phyloP scores from a whole-genome alignment of 2,329 filamentous ascomycete species.

The Trichoderma koningiopsis region DNA sequence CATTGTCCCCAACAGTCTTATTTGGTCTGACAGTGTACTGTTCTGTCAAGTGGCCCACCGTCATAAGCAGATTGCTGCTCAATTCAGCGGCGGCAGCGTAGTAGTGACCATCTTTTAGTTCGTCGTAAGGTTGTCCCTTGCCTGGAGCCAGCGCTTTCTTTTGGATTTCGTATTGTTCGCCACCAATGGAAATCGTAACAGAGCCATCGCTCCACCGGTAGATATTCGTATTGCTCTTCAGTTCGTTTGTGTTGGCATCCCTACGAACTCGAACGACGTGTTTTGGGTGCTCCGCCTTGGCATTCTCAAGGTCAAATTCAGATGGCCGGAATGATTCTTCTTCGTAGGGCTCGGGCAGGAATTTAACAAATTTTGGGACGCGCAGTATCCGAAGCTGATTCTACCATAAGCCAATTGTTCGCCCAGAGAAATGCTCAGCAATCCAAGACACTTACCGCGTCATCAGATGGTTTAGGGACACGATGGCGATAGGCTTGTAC shows the following conservation, averaged over 20 bases:
- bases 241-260: constrained; percentile 63
- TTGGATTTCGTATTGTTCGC: constrained; percentile 73
- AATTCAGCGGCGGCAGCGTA: constrained; percentile 75
- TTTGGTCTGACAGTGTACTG: constrained; percentile 70
- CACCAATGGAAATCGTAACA: constrained; percentile 72
- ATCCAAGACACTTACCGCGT: constrained; percentile 57
- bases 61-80: constrained; percentile 66
- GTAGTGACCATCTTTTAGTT: constrained; percentile 71
- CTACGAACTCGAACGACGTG: constrained; percentile 70
- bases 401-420: neutral
- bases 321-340: constrained; percentile 65
- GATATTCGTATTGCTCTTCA: constrained; percentile 75
- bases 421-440: neutral
- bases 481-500: constrained; percentile 69
- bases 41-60: constrained; percentile 75
- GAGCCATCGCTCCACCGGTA: constrained; percentile 81
- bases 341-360: constrained; percentile 69
- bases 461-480: constrained; percentile 70
- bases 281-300: constrained; percentile 57
- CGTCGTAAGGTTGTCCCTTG: constrained; percentile 61
- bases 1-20: constrained; percentile 69
- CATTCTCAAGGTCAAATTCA: constrained; percentile 56
- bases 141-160: constrained; percentile 69
- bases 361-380: constrained; percentile 71
- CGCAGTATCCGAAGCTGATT: constrained; percentile 67